Base-by-base conservation (phyloP, 768 basidiomycete genomes). In the Hebeloma cylindrosporum region DNA sequence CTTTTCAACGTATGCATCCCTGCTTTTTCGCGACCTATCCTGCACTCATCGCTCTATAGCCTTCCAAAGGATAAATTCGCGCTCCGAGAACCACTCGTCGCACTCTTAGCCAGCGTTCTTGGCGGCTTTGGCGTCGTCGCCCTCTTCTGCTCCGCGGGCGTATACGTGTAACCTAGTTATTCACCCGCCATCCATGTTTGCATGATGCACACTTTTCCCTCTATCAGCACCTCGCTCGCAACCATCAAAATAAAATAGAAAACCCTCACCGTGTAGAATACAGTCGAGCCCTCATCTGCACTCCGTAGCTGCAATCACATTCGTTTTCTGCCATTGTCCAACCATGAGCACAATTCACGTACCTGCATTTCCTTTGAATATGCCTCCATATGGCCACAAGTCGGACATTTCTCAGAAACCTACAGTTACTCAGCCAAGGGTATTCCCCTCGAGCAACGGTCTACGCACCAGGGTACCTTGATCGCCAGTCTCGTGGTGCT, bases 261-360 rank as follows among this genome's bases (percentile, higher is more conserved):
- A 37, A 50, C 23, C 73, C 87, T 49, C 61, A 93, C 93, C n/a
- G 85, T 91, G 65, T 94, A 96, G 63, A 95, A 84, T 57, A 94
- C 83, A 9, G 93, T 96, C 23, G 90, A 89, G 3, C 93, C 93
- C 73, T 95, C 93, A 65, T 95, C 93, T 28, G 91, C 93, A 53
- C 90, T 89, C 38, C 93, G 81, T 62, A 89, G 70, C 88, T 90
- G 61, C 29, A 50, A 43, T 40, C 43, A 48, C 43, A 50, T 39
- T 51, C 38, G 47, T 40, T n/a, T 43, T 31, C 16, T 26, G 26
- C 22, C 14, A 27, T 23, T 14, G 26, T 7, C 23, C n/a, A n/a
- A 14, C 18, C 18, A 5, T 22, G 4, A 40, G 26, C 14, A 29
- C 35, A 14, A 25, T 13, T 30, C 4, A 61, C 78, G 36, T 50